phyloP scores from a whole-genome alignment of 1,284 basidiomycete genomes.

The Pseudozyma thailandica region DNA sequence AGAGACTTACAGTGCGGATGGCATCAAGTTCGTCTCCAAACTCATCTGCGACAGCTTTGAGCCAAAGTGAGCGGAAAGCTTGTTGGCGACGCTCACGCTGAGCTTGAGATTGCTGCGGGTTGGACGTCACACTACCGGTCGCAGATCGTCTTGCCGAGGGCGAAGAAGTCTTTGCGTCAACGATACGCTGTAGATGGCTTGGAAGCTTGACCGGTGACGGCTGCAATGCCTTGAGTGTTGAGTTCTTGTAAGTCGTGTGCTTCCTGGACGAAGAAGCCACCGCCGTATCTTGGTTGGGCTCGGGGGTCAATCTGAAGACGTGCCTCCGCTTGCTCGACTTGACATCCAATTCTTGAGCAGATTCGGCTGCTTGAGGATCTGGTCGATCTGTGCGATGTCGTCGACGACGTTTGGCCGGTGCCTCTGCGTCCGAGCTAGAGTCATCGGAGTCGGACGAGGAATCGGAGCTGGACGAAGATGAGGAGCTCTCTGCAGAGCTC shows the following conservation, averaged over 20 bases:
- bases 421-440: constrained; percentile 10
- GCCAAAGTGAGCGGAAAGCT: constrained; percentile 52
- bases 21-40: constrained; percentile 57
- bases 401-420: neutral
- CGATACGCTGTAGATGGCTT: constrained; percentile 24
- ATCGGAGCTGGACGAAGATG: constrained; percentile 10
- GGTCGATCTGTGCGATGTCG: neutral
- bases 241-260: neutral
- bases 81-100: constrained; percentile 27
- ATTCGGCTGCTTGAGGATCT: neutral
- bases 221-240: constrained; percentile 6
- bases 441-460: constrained; percentile 13
- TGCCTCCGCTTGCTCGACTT: constrained; percentile 6
- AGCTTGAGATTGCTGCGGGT: constrained; percentile 14
- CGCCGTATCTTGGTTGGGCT: constrained; percentile 3
- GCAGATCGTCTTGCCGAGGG: neutral
- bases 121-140: neutral
- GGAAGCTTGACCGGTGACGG: constrained; percentile 6
- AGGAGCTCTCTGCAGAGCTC: constrained; percentile 2
- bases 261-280: neutral
- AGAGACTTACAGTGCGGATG: constrained; percentile 41
- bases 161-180: constrained; percentile 18
- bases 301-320: constrained; percentile 29
- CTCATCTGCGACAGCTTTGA: constrained; percentile 55
- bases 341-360: neutral